These are phyloP conservation scores for Citrus medica DNA, from an alignment of 345 rosid species.

Conservation along the genomic window DNA sequence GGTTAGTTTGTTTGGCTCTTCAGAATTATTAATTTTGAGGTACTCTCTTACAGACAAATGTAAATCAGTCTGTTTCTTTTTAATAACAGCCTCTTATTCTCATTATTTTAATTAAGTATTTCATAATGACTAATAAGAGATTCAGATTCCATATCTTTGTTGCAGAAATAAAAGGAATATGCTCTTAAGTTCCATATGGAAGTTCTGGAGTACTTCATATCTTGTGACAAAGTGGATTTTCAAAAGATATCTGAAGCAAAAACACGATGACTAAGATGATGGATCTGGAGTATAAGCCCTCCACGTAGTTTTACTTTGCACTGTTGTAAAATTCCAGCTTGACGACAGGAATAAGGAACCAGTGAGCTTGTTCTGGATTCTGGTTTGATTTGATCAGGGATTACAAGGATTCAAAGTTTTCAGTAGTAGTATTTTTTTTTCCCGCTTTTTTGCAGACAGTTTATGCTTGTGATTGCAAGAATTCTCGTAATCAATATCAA, in stretches of 20 bases:
- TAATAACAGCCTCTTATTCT: not conserved
- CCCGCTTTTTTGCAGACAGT: not conserved
- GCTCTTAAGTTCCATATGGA: not conserved
- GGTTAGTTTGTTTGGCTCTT: constrained; percentile 16
- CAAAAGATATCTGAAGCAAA: not conserved
- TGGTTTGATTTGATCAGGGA: not conserved
- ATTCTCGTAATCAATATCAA: not conserved
- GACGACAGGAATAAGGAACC: not conserved
- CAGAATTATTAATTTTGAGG: not conserved
- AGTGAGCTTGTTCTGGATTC: not conserved
- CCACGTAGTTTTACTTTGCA: not conserved
- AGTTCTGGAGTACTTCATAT: not conserved
- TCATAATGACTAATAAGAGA: not conserved
- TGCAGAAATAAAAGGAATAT: not conserved
- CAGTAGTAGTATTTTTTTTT: not conserved
- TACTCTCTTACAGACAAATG: not conserved
- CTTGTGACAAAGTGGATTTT: not conserved
- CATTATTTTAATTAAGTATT: too few species aligned
- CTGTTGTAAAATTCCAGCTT: constrained; percentile 7
- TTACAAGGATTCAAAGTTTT: not conserved
- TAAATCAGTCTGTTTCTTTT: not conserved
- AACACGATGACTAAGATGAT: not conserved
- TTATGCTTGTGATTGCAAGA: not conserved
- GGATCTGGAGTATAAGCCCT: not conserved
- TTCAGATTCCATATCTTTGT: not conserved